Conservation (phyloP, 2,329 filamentous ascomycete species). For the Clarireedia paspali region DNA sequence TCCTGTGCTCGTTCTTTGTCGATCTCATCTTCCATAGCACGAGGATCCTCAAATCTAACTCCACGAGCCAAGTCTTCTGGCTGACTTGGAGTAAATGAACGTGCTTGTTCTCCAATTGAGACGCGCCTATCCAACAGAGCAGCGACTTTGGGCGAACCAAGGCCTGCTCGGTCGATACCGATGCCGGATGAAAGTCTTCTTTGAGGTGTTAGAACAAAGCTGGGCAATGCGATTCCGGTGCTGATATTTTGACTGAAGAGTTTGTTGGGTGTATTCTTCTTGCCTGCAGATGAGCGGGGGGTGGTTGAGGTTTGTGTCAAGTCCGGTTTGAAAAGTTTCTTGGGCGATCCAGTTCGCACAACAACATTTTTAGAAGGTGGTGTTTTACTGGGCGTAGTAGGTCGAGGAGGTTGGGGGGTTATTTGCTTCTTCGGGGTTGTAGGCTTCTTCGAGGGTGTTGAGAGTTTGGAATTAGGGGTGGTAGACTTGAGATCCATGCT, state of each 20-base stretch:
- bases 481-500: conserved; percentile 38
- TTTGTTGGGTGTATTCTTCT: conserved; percentile 31
- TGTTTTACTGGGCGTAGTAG: conserved; percentile 42
- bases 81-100: conserved; percentile 51
- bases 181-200: conserved; percentile 56
- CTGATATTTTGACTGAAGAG: conserved; percentile 47
- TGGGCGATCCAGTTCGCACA: conserved; percentile 40
- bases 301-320: conserved; percentile 29
- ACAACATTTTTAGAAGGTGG: conserved; percentile 40
- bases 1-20: conserved; percentile 55
- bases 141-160: conserved; percentile 68
- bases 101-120: conserved; percentile 62
- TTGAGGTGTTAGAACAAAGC: conserved; percentile 55
- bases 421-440: conserved; percentile 33
- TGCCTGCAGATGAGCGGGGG: conserved; percentile 28
- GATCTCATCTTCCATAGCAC: conserved; percentile 52
- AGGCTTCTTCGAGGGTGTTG: conserved; percentile 29
- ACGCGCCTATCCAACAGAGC: conserved; percentile 62
- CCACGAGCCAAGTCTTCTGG: conserved; percentile 32
- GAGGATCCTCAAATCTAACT: conserved; percentile 60
- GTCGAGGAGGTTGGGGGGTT: conserved; percentile 37
- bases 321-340: conserved; percentile 36
- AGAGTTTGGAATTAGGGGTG: conserved; percentile 26
- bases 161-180: conserved; percentile 60
- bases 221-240: conserved; percentile 53